A percentile compares a stretch with the other conserved stretches of the same genome.
Conservation (phyloP, 495 filamentous ascomycete genomes). For the Endocarpon pusillum region DNA sequence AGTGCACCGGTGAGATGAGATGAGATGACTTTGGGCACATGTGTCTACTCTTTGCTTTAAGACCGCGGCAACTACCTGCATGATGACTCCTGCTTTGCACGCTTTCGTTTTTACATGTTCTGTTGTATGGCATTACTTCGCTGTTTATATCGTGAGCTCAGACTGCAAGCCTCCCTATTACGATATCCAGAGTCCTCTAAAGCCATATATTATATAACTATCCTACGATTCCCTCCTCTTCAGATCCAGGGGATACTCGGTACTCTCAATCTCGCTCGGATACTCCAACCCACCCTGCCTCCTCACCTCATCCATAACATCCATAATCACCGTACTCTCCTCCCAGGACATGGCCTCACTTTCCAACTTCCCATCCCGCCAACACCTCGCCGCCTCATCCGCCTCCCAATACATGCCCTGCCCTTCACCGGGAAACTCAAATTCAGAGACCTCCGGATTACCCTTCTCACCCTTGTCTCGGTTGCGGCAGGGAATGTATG, state of each 20-base stretch:
- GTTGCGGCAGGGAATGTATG: constrained; percentile 29
- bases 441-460: constrained; percentile 39
- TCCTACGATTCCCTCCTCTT: constrained; percentile 8
- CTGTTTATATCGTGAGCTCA: too few relatives aligned
- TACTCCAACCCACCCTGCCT: constrained; percentile 61
- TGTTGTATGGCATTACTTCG: too few relatives aligned
- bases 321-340: constrained; percentile 86
- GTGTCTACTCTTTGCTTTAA: too few relatives aligned
- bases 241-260: constrained; percentile 39
- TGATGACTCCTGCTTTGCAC: too few relatives aligned
- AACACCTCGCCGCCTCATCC: constrained; percentile 69
- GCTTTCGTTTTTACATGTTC: too few relatives aligned
- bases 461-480: constrained; percentile 20
- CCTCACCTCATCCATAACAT: constrained; percentile 81
- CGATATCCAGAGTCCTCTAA: too few relatives aligned
- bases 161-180: too few relatives aligned
- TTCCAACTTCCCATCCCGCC: constrained; percentile 68
- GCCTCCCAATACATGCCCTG: constrained; percentile 94
- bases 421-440: constrained; percentile 47
- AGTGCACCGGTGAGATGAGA: too few relatives aligned
- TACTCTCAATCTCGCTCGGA: constrained; percentile 66
- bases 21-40: too few relatives aligned
- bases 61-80: too few relatives aligned
- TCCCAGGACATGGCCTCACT: constrained; percentile 55
- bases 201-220: too few relatives aligned